Base-by-base conservation (phyloP, 495 filamentous ascomycete species). In the Penicillium diatomitis region DNA sequence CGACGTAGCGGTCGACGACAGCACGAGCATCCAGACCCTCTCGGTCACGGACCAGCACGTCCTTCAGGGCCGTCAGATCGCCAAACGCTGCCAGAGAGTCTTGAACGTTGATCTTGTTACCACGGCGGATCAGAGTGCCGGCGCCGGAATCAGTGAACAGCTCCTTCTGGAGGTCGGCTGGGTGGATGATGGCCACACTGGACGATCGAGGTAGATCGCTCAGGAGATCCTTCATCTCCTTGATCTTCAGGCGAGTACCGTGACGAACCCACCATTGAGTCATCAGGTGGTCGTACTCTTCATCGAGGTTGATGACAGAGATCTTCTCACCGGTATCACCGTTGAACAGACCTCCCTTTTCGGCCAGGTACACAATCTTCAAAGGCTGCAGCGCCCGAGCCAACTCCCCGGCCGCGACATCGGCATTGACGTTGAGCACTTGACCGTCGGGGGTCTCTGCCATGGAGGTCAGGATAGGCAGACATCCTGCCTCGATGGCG, bases 301-400 rank as follows among this genome's bases (percentile, higher is more conserved):
- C 91, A 58, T 98, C 92, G 27, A 98, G 79, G 72, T 98, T 97
- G 63, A 98, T 98, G 44, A 83, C 88, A 6, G 90, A 96, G 57
- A 98, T 96, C 75, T 95, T 95, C 74, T 95, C 86, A 40, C 87
- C 86, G 9, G 85, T 88, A 51, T 92, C 88, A 47, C 88, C 90
- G 62, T 97, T 89, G 70, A 95, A 96, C 32, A 98, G 71, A 11
- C 92, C 92, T 35, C 92, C 92, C 77, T 97, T 97, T 74, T 98
- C 92, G 31, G 89, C 94, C 12, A 98, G 81, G 68, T 96, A 98
- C 41, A 98, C 90, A 41, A 97, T 95, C 82, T 98, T 98, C 57
- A 97, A 72, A 32, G 92, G 92, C 70, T 97, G 86, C 50, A 98
- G 70, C 47, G 87, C 80, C 43, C 87, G 82, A 36, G 92, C 92